Percentiles rank a stretch among this genome's conserved stretches.
phyloP scores from a whole-genome alignment of 1,284 basidiomycete species.

The Sanghuangporus sanghuang region DNA sequence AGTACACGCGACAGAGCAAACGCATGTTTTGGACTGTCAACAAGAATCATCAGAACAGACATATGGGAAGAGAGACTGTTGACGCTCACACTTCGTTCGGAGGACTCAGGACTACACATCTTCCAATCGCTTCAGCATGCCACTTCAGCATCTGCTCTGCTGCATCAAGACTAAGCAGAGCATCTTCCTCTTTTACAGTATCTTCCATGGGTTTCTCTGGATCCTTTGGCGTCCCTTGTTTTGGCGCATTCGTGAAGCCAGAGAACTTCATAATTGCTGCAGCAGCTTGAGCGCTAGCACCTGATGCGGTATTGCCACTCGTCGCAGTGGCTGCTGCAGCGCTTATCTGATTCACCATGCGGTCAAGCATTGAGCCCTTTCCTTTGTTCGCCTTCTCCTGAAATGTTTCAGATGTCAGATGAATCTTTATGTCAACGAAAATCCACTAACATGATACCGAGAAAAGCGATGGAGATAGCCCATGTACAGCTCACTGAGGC shows the following conservation, averaged over 20 bases:
- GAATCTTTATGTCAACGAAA: neutral
- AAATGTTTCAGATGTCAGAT: constrained; percentile 14
- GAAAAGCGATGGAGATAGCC: constrained; percentile 75
- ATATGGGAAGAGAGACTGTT: neutral
- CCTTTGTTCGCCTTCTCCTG: constrained; percentile 75
- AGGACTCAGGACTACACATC: constrained; percentile 84
- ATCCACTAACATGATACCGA: constrained; percentile 75
- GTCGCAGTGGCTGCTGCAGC: constrained; percentile 66
- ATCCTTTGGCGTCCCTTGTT: constrained; percentile 37
- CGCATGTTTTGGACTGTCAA: constrained; percentile 79
- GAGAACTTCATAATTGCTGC: constrained; percentile 80
- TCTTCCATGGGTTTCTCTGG: constrained; percentile 61
- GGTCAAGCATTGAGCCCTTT: constrained; percentile 85
- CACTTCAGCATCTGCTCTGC: constrained; percentile 91
- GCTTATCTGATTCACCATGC: constrained; percentile 88
- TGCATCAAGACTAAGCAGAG: constrained; percentile 65
- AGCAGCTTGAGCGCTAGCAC: constrained; percentile 72
- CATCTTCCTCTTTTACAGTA: constrained; percentile 74
- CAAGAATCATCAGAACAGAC: neutral
- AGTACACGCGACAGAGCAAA: constrained; percentile 83
- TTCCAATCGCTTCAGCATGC: constrained; percentile 93
- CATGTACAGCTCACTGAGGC: constrained; percentile 80
- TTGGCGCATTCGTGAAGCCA: constrained; percentile 51
- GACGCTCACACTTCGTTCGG: constrained; percentile 74
- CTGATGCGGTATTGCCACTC: constrained; percentile 33